Evolutionary conservation across 768 basidiomycete species (phyloP).

Genomic region (Rhodosporidiobolus odoratus): DNA sequence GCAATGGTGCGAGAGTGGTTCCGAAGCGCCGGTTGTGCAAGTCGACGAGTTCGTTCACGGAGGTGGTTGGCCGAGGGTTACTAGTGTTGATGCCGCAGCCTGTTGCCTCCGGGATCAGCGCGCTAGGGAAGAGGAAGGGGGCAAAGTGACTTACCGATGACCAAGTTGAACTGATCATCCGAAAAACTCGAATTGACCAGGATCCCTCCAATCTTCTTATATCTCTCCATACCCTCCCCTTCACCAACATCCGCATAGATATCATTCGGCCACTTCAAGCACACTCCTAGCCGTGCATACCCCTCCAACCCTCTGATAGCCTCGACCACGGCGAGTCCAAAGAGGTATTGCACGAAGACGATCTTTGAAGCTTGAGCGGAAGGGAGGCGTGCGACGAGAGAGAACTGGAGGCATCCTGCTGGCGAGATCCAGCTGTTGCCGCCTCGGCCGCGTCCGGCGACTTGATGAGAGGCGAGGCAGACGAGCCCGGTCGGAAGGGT

Average conservation of each 20-base stretch:
- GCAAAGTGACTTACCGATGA: conserved; percentile 60
- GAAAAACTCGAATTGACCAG: conserved; percentile 80
- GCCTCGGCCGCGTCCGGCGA: conserved; percentile 81
- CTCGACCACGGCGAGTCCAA: conserved; percentile 80
- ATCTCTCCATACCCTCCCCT: conserved; percentile 45
- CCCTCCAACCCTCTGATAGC: conserved; percentile 56
- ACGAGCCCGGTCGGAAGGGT: conserved; percentile 68
- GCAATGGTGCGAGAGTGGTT: conserved; percentile 51
- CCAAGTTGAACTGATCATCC: conserved; percentile 65
- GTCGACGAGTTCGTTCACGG: conserved; percentile 65
- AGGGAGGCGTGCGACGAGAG: conserved; percentile 62
- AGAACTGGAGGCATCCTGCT: conserved; percentile 78
- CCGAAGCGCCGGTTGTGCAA: conserved; percentile 39
- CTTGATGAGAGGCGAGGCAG: conserved; percentile 79
- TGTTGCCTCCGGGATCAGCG: conserved; percentile 43
- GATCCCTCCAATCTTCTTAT: conserved; percentile 82
- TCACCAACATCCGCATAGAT: conserved; percentile 63
- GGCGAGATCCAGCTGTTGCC: conserved; percentile 90
- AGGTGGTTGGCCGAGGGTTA: conserved; percentile 74
- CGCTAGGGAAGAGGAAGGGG: background rate
- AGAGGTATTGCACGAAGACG: conserved; percentile 91
- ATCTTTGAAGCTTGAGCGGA: conserved; percentile 59
- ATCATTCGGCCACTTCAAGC: conserved; percentile 97
- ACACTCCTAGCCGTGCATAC: conserved; percentile 56
- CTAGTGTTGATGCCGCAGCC: conserved; percentile 85